Evolutionary conservation across 176 grass and related monocot species (phyloP), one percentile per base, ranked within the genome.

Genomic region (Calamus simplicifolius): DNA sequence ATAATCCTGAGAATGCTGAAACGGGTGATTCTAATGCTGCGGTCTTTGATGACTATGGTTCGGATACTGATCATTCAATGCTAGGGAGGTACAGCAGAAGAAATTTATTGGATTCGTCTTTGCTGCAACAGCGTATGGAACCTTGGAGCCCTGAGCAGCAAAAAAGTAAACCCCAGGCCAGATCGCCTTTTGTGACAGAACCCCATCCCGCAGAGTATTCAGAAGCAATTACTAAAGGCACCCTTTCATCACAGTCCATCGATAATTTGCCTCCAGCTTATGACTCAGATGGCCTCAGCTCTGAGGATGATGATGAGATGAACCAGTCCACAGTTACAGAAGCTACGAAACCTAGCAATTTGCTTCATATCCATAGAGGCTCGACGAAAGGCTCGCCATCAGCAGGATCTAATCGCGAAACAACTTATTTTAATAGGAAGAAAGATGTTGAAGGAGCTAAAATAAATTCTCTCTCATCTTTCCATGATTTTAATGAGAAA

Each of bases 221-320:
- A 51, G 75, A 71, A 77, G 69, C 15, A 64, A 77, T 67, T 54
- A 77, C n/a, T 58, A 77, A 62, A 48, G 71, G 69, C 48, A 50
- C 63, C 50, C 25, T 62, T 13, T 69, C 48, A 5, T 58, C 77
- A 66, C 63, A 23, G 38, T 76, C 72, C 72, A 68, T 59, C 70
- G 68, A 82, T 71, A 73, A 60, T 61, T 17, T 57, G 4, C 50
- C 51, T 49, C 87, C 93, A 59, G 61, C 85, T 64, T 98, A 80
- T 74, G 93, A 98, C 63, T 98, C 87, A 49, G 78, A 97, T 80
- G 75, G 69, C 51, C 16, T 52, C 59, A 91, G 63, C 59, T 91
- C 87, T 30, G 81, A 89, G 25, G 62, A 28, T 19, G 72, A 85
- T 56, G 74, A 83, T 18, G 67, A 82, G 70, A 68, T 75, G 59